Percentiles rank a stretch among this genome's conserved stretches.
These are phyloP conservation scores for Pseudogymnoascus sp. DNA, from an alignment of 2,329 filamentous ascomycete genomes.

Conservation along the genomic window DNA sequence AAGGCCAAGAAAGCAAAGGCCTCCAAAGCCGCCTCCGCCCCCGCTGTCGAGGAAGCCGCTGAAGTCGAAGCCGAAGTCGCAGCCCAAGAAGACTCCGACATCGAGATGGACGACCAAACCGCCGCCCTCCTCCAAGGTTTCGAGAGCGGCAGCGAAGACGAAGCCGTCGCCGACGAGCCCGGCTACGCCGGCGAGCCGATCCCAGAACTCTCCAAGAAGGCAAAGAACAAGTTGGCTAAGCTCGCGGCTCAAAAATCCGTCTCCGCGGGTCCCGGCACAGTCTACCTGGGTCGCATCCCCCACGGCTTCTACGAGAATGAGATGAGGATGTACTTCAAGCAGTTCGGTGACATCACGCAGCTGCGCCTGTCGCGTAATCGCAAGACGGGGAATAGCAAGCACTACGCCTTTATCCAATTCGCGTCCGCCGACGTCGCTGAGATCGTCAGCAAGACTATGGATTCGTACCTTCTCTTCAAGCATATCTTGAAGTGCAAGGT, in stretches of 20 bases:
- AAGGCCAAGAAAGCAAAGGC: conserved; percentile 20
- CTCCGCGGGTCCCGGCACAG: conserved; percentile 58
- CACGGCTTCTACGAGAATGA: conserved; percentile 97
- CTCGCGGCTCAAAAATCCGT: conserved; percentile 31
- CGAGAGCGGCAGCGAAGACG: conserved; percentile 44
- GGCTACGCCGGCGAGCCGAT: background rate
- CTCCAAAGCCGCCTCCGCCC: conserved; percentile 14
- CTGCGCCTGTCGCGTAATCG: conserved; percentile 86
- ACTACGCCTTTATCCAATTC: conserved; percentile 94
- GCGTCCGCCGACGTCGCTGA: conserved; percentile 66
- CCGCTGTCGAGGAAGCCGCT: conserved; percentile 13
- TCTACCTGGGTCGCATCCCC: conserved; percentile 86
- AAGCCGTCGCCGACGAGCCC: conserved; percentile 20
- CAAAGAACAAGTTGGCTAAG: conserved; percentile 35
- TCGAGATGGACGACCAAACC: conserved; percentile 38
- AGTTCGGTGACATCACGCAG: conserved; percentile 74
- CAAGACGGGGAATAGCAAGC: conserved; percentile 82
- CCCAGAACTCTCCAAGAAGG: conserved; percentile 14
- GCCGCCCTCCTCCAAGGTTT: conserved; percentile 44
- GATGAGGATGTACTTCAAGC: conserved; percentile 86
- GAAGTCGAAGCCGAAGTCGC: conserved; percentile 12
- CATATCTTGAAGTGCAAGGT: conserved; percentile 85
- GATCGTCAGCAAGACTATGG: conserved; percentile 91
- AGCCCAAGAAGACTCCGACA: conserved; percentile 28
- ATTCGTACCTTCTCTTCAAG: conserved; percentile 92